These are phyloP conservation scores for Cercospora sp. DNA, from an alignment of 2,329 filamentous ascomycete species.

Conservation along the genomic window DNA sequence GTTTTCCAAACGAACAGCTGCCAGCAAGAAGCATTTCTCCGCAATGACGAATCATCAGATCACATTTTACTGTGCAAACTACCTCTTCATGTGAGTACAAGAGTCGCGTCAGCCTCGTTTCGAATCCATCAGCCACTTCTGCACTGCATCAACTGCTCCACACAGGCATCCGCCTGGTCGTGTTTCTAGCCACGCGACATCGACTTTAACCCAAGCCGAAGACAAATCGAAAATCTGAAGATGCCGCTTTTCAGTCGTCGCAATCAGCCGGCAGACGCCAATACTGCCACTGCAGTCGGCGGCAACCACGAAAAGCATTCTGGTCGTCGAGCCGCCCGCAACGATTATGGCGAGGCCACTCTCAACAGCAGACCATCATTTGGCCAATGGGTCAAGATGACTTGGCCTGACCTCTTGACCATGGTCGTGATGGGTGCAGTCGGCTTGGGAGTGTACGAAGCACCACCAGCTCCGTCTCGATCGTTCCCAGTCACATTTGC, in stretches of 20 bases:
- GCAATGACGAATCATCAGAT: not conserved
- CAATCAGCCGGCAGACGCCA: constrained; percentile 37
- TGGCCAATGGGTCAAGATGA: constrained; percentile 69
- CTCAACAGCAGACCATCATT: constrained; percentile 56
- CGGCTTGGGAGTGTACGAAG: constrained; percentile 12
- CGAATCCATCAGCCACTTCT: constrained; percentile 4
- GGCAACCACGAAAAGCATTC: constrained; percentile 7
- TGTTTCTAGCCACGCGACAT: not conserved
- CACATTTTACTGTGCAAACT: not conserved
- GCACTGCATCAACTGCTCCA: constrained; percentile 4
- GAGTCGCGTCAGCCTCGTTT: constrained; percentile 1
- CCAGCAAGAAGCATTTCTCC: not conserved
- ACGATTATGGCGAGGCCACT: constrained; percentile 8
- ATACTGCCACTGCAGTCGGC: constrained; percentile 38
- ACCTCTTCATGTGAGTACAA: not conserved
- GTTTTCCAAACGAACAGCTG: constrained; percentile 3
- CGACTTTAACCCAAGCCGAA: too few relatives aligned
- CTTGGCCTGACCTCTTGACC: constrained; percentile 67
- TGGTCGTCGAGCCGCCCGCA: not conserved
- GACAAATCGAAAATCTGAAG: too few relatives aligned
- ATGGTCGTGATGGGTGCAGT: constrained; percentile 49
- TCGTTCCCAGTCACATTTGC: constrained; percentile 7
- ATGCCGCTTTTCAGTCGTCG: constrained; percentile 43
- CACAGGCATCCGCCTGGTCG: not conserved
- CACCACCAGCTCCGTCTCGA: constrained; percentile 10